Evolutionary conservation across 1,284 basidiomycete genomes (phyloP), one percentile per base, ranked within the genome.

Genomic region (Sporisorium scitamineum): DNA sequence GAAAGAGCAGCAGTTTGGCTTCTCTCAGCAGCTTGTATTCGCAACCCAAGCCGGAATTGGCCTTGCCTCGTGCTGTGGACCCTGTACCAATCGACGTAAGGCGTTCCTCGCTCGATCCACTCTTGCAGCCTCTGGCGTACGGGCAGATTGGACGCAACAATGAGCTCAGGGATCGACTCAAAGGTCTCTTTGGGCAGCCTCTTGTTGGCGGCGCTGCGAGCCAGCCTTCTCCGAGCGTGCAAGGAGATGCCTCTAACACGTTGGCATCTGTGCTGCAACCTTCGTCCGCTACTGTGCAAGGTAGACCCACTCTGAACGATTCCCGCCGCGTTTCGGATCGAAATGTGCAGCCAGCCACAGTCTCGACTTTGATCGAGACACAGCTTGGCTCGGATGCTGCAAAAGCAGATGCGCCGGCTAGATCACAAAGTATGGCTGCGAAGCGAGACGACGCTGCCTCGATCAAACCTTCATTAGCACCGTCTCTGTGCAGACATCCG

Each of bases 121-220:
- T 74, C 3, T 29, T 74, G 26, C 66, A 74, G 53, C 71, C 71
- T 22, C 37, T 74, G 50, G 51, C 31, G 7, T 61, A 55, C n/a
- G 59, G 65, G 9, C 47, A 18, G n/a, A 39, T 54, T 26, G 55
- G 58, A 59, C 62, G 67, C 6, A 57, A 53, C 9, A 57, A 50
- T n/a, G 72, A 75, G 16, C 9, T 76, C 5, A 56, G 55, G 2
- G 54, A 56, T 24, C 66, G 76, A 10, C 68, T 78, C 48, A 76
- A 70, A n/a, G 76, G 69, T 16, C 57, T 78, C 5, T 78, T 78
- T 27, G 76, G 72, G 4, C 70, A 75, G 32, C 65, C 72, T 14
- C 65, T 78, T 10, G 53, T 78, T 27, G 56, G n/a, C 8, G 39
- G 41, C 8, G n/a, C 63, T 8, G 47, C 51, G 8, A 31, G 32